A percentile compares a stretch with the other conserved stretches of the same genome.
Evolutionary conservation across 352 stramenopile species (phyloP).

Genomic region (Globisporangium paddicum): DNA sequence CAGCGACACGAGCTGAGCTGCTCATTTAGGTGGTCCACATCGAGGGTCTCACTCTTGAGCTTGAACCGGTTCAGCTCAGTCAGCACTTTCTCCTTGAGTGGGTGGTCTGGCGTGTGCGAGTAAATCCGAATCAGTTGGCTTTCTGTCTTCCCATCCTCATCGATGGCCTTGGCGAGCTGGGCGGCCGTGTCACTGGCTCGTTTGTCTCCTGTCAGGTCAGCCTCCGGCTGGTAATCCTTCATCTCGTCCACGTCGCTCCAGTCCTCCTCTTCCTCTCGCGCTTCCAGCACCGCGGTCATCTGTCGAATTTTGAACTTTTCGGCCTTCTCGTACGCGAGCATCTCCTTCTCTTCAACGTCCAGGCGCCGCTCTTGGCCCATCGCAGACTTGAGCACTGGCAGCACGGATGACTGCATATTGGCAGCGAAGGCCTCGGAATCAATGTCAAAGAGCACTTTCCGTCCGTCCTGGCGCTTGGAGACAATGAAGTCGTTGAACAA

Average conservation of each 20-base stretch:
- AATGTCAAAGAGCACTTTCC: constrained; percentile 47
- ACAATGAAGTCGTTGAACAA: constrained; percentile 56
- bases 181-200: neutral
- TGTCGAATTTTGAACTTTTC: constrained; percentile 13
- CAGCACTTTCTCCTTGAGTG: constrained; percentile 8
- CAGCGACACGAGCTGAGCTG: constrained; percentile 15
- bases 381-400: constrained; percentile 40
- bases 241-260: neutral
- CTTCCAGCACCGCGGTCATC: constrained; percentile 21
- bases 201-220: neutral
- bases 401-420: constrained; percentile 35
- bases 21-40: constrained; percentile 5
- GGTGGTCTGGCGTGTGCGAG: constrained; percentile 8
- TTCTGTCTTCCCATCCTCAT: neutral
- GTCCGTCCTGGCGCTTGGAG: constrained; percentile 22
- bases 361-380: constrained; percentile 42
- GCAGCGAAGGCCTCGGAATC: constrained; percentile 36
- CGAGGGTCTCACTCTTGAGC: constrained; percentile 6
- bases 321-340: constrained; percentile 18
- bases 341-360: constrained; percentile 34
- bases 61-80: constrained; percentile 15
- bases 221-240: neutral
- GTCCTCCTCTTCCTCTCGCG: constrained; percentile 11
- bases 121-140: constrained; percentile 11
- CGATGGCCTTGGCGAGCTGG: neutral